Evolutionary conservation across 768 basidiomycete species (phyloP), one percentile per base, ranked within the genome.

Genomic region (Tulasnella sp.): DNA sequence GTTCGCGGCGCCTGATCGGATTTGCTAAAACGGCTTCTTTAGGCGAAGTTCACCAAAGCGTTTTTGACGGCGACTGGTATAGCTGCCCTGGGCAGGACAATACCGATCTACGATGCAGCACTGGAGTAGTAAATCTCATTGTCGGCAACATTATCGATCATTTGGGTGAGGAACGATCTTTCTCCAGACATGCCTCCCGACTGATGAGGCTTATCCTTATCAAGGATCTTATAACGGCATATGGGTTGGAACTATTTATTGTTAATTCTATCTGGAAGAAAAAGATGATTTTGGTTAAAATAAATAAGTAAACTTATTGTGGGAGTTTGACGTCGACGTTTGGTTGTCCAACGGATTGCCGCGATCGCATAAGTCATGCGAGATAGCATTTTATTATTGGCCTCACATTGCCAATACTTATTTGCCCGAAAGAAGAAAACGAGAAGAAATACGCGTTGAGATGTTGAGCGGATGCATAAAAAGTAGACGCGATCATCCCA

Each of bases 71-170:
- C 0, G 82, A 83, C 20, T 92, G 91, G 91, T 82, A 86, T 32
- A 78, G 83, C 9, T 92, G 91, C 79, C 67, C 73, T 89, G 89
- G 91, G 4, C 87, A 91, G 78, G 91, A 92, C 79, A 92, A 92
- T 81, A 81, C 86, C 6, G 88, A 86, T 79, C 79, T 70, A 2
- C 82, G 86, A 77, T 92, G 91, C 83, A 85, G 82, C 10, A 86
- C 86, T 26, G 90, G 90, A 1, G 88, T 87, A 75, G 90, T 90
- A 0, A 86, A 86, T 39, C 84, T 92, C 76, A 86, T 89, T 32
- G 83, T 83, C 10, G 85, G 89, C 1, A 77, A 85, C 69, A 77
- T 82, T 46, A 44, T 77, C 29, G 84, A 91, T 78, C 91, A 92
- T 79, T 82, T 84, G 76, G 90, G 89, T 81, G 86, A 87, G 75